phyloP scores from a whole-genome alignment of 495 filamentous ascomycete genomes.

The Hypoxylon cercidicola region DNA sequence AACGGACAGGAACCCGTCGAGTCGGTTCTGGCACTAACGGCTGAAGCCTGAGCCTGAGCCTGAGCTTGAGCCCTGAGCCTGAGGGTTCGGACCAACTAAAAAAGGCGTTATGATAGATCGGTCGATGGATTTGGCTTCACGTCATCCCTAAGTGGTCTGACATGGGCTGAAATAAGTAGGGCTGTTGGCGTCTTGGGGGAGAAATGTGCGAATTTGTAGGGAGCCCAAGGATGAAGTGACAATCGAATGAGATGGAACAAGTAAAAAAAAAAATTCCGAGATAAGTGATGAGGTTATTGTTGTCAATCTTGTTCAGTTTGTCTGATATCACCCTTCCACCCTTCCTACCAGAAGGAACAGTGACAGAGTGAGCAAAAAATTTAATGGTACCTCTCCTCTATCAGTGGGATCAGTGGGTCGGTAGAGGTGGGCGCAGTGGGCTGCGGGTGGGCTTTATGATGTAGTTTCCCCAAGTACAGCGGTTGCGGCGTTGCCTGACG shows the following conservation, averaged over 20 bases:
- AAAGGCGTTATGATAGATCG: not conserved
- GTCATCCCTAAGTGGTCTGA: not conserved
- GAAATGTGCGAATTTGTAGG: slow-evolving; percentile 6
- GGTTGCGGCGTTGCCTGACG: slow-evolving; percentile 36
- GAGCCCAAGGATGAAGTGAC: slow-evolving; percentile 2
- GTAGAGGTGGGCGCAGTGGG: slow-evolving; percentile 28
- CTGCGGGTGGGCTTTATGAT: slow-evolving; percentile 34
- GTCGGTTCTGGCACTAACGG: slow-evolving; percentile 31
- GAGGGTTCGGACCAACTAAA: no score
- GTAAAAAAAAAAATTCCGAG: slow-evolving; percentile 7
- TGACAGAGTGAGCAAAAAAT: slow-evolving; percentile 6
- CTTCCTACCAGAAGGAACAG: slow-evolving; percentile 12
- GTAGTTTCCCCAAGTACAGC: slow-evolving; percentile 28
- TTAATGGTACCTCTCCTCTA: slow-evolving; percentile 28
- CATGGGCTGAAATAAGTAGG: not conserved
- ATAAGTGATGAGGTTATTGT: slow-evolving; percentile 8
- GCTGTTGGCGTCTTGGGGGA: not conserved
- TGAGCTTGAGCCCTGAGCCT: no score
- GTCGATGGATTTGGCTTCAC: slow-evolving; percentile 3
- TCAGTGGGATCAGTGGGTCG: slow-evolving; percentile 25
- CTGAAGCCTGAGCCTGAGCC: not conserved
- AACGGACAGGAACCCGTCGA: slow-evolving; percentile 30
- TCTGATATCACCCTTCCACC: slow-evolving; percentile 37
- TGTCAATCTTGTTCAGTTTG: slow-evolving; percentile 14
- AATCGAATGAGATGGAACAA: slow-evolving; percentile 4